A percentile compares a stretch with the other conserved stretches of the same genome.
These are phyloP conservation scores for Cercophora samala DNA, from an alignment of 495 filamentous ascomycete genomes.

Conservation along the genomic window DNA sequence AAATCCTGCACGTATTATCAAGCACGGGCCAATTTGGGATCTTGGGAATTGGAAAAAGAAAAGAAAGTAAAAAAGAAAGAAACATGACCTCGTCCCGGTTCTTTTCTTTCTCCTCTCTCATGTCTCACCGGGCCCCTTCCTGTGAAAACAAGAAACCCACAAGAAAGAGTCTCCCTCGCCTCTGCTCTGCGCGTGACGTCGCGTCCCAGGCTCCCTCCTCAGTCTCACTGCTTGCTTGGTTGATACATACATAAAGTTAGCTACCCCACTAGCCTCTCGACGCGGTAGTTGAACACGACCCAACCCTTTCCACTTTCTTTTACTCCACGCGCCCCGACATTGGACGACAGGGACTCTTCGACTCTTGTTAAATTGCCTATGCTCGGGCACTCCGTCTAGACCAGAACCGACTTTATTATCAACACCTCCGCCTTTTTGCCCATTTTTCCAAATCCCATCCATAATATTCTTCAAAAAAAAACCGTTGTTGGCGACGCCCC, in stretches of 20 bases:
- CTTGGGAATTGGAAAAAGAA: conserved; percentile 1
- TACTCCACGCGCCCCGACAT: neutral
- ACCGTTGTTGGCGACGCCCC: neutral
- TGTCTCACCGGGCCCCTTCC: neutral
- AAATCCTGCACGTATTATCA: neutral
- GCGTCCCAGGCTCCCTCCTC: too few relatives aligned
- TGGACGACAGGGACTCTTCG: neutral
- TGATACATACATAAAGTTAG: neutral
- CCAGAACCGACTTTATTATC: neutral
- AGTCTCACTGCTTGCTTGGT: too few relatives aligned
- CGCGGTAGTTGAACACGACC: neutral
- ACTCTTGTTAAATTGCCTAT: neutral
- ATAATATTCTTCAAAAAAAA: neutral
- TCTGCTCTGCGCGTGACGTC: neutral
- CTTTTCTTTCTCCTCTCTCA: neutral
- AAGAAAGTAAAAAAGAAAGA: neutral
- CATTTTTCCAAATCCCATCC: neutral
- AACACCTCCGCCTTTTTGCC: neutral
- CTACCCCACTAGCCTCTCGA: neutral
- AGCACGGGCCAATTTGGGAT: neutral
- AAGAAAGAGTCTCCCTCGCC: too few relatives aligned
- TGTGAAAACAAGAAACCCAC: too few relatives aligned
- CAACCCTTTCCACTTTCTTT: neutral
- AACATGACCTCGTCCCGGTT: neutral
- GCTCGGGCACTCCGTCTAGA: neutral